Evolutionary conservation across 2,329 filamentous ascomycete species (phyloP), one percentile per base, ranked within the genome.

Genomic region (Beauveria sp.): DNA sequence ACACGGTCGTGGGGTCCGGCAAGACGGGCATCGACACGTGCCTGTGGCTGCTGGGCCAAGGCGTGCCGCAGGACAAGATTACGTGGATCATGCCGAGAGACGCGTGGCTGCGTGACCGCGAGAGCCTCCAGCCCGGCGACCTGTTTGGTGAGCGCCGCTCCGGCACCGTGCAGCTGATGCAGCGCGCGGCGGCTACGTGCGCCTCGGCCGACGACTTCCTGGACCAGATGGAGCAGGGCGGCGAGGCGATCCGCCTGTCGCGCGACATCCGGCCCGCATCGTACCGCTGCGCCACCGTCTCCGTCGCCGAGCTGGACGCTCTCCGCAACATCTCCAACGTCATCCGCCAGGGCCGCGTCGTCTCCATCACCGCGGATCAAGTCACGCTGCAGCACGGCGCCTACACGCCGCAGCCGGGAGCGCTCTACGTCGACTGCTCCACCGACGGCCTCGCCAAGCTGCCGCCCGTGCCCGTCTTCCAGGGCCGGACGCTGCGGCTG

Each of bases 331-430:
- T 61, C 26, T 12, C 40, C 7, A 28, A 50, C 14, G 26, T 61
- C 9, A 51, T 61, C 22, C 50, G 59, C 22, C 45, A 63, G 49
- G 63, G 63, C 51, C 63, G 61, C 53, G 63, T 64, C 20, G 40
- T 52, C 16, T 34, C 61, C 51, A 64, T 64, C 58, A 43, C 55
- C 42, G 31, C 48, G 18, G 46, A 55, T 28, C 6, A 20, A n/a
- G 43, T 61, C 16, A 54, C 38, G 18, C 59, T 61, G 20, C 52
- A 52, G 5, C n/a, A 42, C 7, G 59, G 59, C 7, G 40, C 59
- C 16, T 45, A 54, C 46, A 22, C 9, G 40, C 26, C 59, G 5
- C 40, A 7, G 16, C 42, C 49, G 1, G 46, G 24, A 3, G 22
- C 59, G 9, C 51, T 61, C 9, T 61, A 50, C 18, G n/a, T 61